A percentile compares a stretch with the other conserved stretches of the same genome.
These are phyloP conservation scores for Blastobotrys proliferans DNA, from an alignment of 1,139 yeast species.

Conservation along the genomic window DNA sequence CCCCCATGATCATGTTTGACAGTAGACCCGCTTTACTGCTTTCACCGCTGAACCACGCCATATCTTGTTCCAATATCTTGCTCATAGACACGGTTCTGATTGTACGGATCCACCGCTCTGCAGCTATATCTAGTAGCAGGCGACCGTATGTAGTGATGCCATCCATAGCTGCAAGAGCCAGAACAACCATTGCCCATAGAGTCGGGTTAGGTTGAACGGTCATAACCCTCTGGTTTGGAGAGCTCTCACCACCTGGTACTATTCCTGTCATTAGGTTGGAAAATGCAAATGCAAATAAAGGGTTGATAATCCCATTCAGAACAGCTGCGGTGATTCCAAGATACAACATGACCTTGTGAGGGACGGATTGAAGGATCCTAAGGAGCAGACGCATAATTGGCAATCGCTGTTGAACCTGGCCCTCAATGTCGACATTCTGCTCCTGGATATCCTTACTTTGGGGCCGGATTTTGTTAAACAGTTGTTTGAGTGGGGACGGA, in stretches of 20 bases:
- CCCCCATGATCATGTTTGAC: constrained; percentile 70
- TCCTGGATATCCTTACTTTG: too few species aligned
- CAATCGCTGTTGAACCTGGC: not conserved
- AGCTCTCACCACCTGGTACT: constrained; percentile 33
- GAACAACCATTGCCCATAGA: constrained; percentile 65
- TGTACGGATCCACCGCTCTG: constrained; percentile 64
- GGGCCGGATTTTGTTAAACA: not conserved
- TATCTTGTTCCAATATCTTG: constrained; percentile 49
- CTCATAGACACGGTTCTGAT: constrained; percentile 51
- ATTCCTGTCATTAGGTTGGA: constrained; percentile 54
- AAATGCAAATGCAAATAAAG: constrained; percentile 74
- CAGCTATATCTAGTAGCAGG: constrained; percentile 49
- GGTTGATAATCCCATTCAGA: constrained; percentile 60
- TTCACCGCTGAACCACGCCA: constrained; percentile 48
- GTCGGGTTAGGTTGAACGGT: constrained; percentile 37
- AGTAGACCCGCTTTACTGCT: constrained; percentile 44
- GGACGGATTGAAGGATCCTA: constrained; percentile 15
- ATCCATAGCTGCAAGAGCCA: constrained; percentile 57
- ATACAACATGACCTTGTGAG: constrained; percentile 37
- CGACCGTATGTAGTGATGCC: constrained; percentile 56
- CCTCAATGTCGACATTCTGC: not conserved
- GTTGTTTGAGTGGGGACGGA: not conserved
- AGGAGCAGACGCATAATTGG: not conserved
- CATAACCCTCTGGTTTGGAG: too few species aligned
- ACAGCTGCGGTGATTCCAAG: constrained; percentile 54